Base-by-base conservation (phyloP, 768 basidiomycete genomes). In the Dictyophora rubrovolvata region DNA sequence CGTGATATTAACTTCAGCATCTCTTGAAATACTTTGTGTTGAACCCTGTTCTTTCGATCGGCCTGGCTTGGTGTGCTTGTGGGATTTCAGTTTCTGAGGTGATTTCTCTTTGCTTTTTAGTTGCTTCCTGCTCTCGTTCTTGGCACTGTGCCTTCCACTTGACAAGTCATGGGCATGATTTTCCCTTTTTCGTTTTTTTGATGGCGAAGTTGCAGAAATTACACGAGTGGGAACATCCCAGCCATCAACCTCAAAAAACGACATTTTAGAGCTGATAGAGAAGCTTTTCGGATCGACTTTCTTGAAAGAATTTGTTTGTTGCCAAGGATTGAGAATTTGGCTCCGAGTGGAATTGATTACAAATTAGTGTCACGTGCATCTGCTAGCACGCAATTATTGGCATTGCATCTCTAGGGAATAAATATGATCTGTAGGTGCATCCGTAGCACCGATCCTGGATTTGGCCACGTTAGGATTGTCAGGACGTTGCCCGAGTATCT, bases 211-310 rank as follows among this genome's bases (percentile, higher is more conserved):
- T 49, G 80, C 68, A 6, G 79, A 77, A 0, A 62, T 66, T 8
- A 66, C 69, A 21, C 51, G 48, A 20, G 74, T 67, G 37, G 75
- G 69, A 14, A 87, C 70, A 33, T 79, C 75, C 86, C 86, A 88
- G 17, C 86, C 86, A 3, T 85, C 81, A 18, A 87, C 81, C 48
- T 84, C 73, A 69, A 88, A 87, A 63, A 81, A 72, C 59, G 77
- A 67, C 77, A 79, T 79, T 37, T 28, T 2, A 28, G 28, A 28
- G 7, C 7, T 28, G 28, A 2, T 28, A 28, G 42, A 2, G 42
- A n/a, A 14, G 10, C 2, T 12, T 42, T 42, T 12, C 42, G 11
- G 11, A 12, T 42, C 42, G 42, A 14, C n/a, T 42, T 3, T n/a
- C 4, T 42, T n/a, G n/a, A n/a, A n/a, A n/a, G n/a, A n/a, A n/a